A percentile compares a stretch with the other conserved stretches of the same genome.
Conservation (phyloP, 257 asterid genomes). For the Catharanthus roseus region DNA sequence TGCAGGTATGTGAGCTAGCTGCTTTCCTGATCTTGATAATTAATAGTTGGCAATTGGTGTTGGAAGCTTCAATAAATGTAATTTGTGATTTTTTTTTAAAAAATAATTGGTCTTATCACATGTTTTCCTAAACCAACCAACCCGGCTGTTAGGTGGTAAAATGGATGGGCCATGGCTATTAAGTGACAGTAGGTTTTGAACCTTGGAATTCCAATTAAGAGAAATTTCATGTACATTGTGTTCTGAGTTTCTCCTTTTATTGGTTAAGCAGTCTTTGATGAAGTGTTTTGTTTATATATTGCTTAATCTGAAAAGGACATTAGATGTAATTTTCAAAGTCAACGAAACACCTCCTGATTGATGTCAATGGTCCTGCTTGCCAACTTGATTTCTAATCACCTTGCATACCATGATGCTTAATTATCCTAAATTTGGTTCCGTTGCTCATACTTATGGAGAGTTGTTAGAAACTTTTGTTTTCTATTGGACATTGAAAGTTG, state of each 20-base stretch:
- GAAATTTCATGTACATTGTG: background rate
- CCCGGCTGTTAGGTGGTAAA: background rate
- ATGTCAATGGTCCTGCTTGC: background rate
- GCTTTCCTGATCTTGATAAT: background rate
- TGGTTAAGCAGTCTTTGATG: background rate
- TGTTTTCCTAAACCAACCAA: background rate
- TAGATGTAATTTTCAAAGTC: background rate
- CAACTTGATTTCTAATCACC: background rate
- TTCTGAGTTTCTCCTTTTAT: background rate
- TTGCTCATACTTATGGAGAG: background rate
- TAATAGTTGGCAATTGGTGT: background rate
- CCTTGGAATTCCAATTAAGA: background rate
- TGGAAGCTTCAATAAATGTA: background rate
- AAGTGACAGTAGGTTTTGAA: background rate
- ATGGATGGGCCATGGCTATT: background rate
- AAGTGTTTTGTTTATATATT: background rate
- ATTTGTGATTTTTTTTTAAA: background rate
- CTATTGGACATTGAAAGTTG: background rate
- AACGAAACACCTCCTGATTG: background rate
- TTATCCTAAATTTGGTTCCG: background rate
- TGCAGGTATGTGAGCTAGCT: slow-evolving; percentile 47
- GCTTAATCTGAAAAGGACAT: background rate
- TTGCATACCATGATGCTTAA: background rate
- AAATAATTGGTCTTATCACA: background rate
- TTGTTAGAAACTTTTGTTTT: background rate